Conservation (phyloP, 192 early-diverging fungal genomes). For the Paraglomus brasilianum region DNA sequence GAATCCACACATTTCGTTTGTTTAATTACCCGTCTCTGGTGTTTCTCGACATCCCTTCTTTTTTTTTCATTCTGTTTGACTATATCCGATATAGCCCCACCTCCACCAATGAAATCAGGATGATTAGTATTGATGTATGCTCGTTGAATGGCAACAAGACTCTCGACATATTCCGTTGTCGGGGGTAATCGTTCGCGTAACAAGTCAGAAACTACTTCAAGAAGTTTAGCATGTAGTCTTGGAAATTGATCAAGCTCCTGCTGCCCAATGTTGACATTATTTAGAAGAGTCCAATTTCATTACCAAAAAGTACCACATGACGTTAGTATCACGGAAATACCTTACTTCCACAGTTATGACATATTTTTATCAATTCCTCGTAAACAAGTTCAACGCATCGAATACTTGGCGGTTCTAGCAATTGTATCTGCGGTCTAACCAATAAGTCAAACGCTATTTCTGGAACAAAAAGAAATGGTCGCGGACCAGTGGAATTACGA, state of each 20-base stretch:
- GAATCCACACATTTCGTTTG: too few relatives aligned
- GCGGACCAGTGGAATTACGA: slow-evolving; percentile 78
- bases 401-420: slow-evolving; percentile 71
- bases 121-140: slow-evolving; percentile 88
- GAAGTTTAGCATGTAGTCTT: slow-evolving; percentile 64
- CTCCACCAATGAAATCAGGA: slow-evolving; percentile 80
- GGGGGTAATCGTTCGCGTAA: slow-evolving; percentile 72
- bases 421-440: slow-evolving; percentile 77
- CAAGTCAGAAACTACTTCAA: slow-evolving; percentile 77
- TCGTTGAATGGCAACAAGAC: slow-evolving; percentile 76
- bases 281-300: too few relatives aligned
- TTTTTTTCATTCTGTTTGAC: slow-evolving; percentile 67
- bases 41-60: slow-evolving; percentile 48
- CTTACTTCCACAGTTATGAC: slow-evolving; percentile 73
- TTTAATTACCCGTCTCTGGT: slow-evolving; percentile 31
- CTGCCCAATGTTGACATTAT: neutral
- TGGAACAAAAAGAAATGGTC: slow-evolving; percentile 79
- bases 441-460: slow-evolving; percentile 83
- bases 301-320: neutral
- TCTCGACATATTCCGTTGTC: slow-evolving; percentile 73
- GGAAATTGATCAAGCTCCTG: slow-evolving; percentile 77
- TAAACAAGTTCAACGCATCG: slow-evolving; percentile 81
- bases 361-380: slow-evolving; percentile 80
- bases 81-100: slow-evolving; percentile 69
- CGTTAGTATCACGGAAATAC: slow-evolving; percentile 31